Evolutionary conservation across 2,329 filamentous ascomycete genomes (phyloP).

Genomic region (Ophiostoma ips): DNA sequence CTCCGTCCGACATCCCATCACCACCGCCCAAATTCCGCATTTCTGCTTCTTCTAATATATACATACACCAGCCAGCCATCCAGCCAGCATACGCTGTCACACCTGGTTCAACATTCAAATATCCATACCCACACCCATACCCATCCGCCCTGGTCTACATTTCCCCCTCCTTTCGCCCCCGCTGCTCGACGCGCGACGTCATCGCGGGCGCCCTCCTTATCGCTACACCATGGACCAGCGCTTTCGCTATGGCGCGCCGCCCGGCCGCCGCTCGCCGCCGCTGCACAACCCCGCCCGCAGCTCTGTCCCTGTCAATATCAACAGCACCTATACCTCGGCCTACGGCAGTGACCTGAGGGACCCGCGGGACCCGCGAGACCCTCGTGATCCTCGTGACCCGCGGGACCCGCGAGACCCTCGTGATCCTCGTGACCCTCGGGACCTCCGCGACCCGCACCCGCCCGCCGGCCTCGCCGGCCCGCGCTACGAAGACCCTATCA

Average conservation of each 20-base stretch:
- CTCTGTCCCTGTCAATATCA: constrained; percentile 36
- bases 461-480: background rate
- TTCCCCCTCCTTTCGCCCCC: background rate
- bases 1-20: background rate
- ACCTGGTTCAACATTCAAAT: too few species aligned
- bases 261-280: constrained; percentile 29
- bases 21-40: background rate
- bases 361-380: constrained; percentile 27
- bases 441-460: background rate
- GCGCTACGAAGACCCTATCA: constrained; percentile 11
- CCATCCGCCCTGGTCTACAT: background rate
- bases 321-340: constrained; percentile 26
- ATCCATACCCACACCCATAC: background rate
- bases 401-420: background rate
- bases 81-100: background rate
- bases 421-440: constrained; percentile 26
- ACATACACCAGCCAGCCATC: background rate
- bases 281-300: constrained; percentile 32
- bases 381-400: background rate
- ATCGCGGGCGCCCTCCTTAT: background rate
- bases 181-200: constrained; percentile 3
- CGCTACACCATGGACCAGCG: constrained; percentile 12
- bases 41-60: background rate
- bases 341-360: constrained; percentile 29
- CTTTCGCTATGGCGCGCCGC: constrained; percentile 11